phyloP scores from a whole-genome alignment of 108 stramenopile species.

The Schizochytrium sp. region DNA sequence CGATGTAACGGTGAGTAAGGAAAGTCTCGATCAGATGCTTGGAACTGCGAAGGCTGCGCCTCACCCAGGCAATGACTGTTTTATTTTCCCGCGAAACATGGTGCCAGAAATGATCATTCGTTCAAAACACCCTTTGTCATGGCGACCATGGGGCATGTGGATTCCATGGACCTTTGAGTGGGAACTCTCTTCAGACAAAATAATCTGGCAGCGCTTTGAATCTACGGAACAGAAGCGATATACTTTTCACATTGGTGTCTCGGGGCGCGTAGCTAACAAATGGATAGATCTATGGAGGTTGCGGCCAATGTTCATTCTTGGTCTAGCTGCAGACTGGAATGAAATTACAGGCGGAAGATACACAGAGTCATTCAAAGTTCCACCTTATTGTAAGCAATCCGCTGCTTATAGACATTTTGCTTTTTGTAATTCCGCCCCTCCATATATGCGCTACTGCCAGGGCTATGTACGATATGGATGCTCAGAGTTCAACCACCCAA shows the following conservation, averaged over 20 bases:
- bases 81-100: neutral
- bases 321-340: constrained; percentile 36
- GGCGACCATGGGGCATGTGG: constrained; percentile 58
- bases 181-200: neutral
- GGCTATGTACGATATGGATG: constrained; percentile 30
- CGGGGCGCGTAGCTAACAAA: constrained; percentile 45
- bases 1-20: neutral
- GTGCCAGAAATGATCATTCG: constrained; percentile 17
- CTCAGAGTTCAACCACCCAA: constrained; percentile 36
- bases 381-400: neutral
- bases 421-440: constrained; percentile 12
- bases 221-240: neutral
- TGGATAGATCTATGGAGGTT: constrained; percentile 52
- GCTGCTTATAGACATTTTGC: constrained; percentile 35
- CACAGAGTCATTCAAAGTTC: neutral
- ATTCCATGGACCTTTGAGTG: constrained; percentile 50
- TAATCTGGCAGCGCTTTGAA: constrained; percentile 46
- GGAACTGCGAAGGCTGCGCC: neutral
- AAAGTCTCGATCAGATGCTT: neutral
- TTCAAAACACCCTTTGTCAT: constrained; percentile 38
- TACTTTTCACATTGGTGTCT: constrained; percentile 44
- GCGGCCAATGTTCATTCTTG: constrained; percentile 43
- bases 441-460: constrained; percentile 31
- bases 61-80: constrained; percentile 44
- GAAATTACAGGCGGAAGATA: neutral